Evolutionary conservation across 2,329 filamentous ascomycete species (phyloP).

Genomic region (Tothia fuscella): DNA sequence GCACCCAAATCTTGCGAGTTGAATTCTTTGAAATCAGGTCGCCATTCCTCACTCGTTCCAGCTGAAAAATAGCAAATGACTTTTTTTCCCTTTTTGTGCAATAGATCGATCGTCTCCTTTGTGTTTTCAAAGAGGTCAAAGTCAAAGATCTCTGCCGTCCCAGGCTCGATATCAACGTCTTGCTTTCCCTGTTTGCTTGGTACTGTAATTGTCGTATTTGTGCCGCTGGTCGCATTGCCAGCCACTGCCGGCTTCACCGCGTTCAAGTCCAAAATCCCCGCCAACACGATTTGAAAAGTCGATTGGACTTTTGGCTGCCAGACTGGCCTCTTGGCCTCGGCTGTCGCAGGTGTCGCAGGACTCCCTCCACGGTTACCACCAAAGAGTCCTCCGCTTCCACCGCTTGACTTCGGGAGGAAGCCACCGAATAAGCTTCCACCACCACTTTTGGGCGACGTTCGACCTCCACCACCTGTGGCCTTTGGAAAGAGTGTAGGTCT

Average conservation of each 20-base stretch:
- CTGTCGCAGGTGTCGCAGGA: background rate
- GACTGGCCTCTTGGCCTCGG: slow-evolving; percentile 12
- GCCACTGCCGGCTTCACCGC: background rate
- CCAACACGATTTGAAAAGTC: slow-evolving; percentile 52
- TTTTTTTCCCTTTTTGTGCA: slow-evolving; percentile 42
- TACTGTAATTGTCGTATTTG: background rate
- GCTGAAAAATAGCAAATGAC: slow-evolving; percentile 33
- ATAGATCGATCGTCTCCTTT: slow-evolving; percentile 31
- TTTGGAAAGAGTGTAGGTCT: no score
- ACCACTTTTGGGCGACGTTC: no score
- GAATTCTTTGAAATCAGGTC: slow-evolving; percentile 17
- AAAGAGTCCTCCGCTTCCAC: no score
- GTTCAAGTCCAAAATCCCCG: slow-evolving; percentile 16
- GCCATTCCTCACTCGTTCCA: slow-evolving; percentile 17
- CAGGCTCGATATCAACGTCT: background rate
- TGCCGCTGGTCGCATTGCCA: background rate
- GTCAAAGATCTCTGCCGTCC: slow-evolving; percentile 28
- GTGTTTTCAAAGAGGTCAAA: slow-evolving; percentile 47
- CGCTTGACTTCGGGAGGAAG: no score
- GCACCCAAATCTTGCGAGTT: slow-evolving; percentile 14
- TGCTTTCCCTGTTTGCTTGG: background rate
- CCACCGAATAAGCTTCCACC: no score
- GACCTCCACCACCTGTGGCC: no score
- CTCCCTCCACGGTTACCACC: background rate
- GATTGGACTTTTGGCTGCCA: slow-evolving; percentile 44